These are phyloP conservation scores for Phyllosticta paracitricarpa DNA, from an alignment of 2,329 filamentous ascomycete species.

Conservation along the genomic window DNA sequence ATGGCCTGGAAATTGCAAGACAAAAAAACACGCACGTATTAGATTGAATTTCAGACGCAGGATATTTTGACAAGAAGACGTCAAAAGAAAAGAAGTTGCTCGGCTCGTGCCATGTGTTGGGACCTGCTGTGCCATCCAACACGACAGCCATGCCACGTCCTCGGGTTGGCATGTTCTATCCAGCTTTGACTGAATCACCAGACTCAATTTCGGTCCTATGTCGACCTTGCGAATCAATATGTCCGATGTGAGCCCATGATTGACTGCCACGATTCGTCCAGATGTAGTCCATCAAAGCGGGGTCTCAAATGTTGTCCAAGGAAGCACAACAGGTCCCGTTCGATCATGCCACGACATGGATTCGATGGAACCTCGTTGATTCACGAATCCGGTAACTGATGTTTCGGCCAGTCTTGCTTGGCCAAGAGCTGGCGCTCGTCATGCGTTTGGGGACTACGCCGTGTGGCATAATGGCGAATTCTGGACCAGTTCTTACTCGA, in stretches of 20 bases:
- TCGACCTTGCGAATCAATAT: neutral
- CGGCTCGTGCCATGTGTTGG: neutral
- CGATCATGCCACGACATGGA: slow-evolving; percentile 38
- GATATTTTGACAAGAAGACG: neutral
- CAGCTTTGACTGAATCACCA: neutral
- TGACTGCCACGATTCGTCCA: neutral
- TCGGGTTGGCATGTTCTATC: neutral
- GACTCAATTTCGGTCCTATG: neutral
- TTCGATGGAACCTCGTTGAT: neutral
- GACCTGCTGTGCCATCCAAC: neutral
- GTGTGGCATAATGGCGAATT: too few species aligned
- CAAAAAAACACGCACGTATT: too few species aligned
- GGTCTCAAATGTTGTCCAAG: neutral
- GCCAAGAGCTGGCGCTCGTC: neutral
- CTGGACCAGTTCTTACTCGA: too few species aligned
- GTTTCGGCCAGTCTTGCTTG: neutral
- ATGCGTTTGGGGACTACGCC: neutral
- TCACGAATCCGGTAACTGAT: neutral
- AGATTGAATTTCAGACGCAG: neutral
- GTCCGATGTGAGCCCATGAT: neutral
- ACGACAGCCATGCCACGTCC: neutral
- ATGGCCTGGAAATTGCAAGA: too few species aligned
- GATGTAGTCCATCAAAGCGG: neutral
- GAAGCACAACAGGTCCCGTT: slow-evolving; percentile 19
- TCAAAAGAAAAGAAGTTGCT: neutral